Base-by-base conservation (phyloP, 2,329 filamentous ascomycete species). In the Ramichloridium luteum region DNA sequence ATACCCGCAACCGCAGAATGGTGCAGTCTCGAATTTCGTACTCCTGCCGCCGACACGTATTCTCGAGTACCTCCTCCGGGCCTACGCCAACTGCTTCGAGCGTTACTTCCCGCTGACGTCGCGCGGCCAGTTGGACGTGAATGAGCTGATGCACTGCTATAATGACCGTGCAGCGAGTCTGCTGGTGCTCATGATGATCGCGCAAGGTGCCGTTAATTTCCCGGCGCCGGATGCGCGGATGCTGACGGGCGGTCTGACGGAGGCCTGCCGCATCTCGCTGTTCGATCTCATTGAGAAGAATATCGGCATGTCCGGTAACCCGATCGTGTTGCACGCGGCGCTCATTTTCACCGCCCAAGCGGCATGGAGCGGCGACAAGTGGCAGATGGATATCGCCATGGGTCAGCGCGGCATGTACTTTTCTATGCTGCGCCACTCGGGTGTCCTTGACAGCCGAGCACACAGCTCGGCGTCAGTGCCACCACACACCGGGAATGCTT, bases 371-470 rank as follows among this genome's bases (percentile, higher is more conserved):
- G 77, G 77, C 27, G 77, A 81, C 53, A 80, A 80, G 55, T 80
- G 77, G 75, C 72, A 80, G 42, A 81, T 80, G 76, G 76, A 81
- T 46, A 79, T 80, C 41, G 71, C 75, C 25, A 79, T 80, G 74
- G 76, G 77, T 16, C 77, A 80, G 53, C 67, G 75, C 28, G 74
- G 74, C 35, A 80, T 80, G 74, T 81, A 81, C 51, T 67, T 79
- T 37, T 68, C 75, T 36, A 81, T 81, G 77, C 58, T 81, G 13
- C 70, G 74, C 44, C 74, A 81, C 50, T 75, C 74, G 1, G 75
- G 77, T 13, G 70, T 78, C 57, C 57, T 81, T 16, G 74, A 79
- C 36, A 47, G 46, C 27, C 20, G n/a, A 8, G 8, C 8, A 8
- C 8, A n/a, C 8, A 23, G 8, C 8, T 23, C 20, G 20, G 33